Evolutionary conservation across 2,329 filamentous ascomycete genomes (phyloP).

Genomic region (Scortechinia acanthostroma): DNA sequence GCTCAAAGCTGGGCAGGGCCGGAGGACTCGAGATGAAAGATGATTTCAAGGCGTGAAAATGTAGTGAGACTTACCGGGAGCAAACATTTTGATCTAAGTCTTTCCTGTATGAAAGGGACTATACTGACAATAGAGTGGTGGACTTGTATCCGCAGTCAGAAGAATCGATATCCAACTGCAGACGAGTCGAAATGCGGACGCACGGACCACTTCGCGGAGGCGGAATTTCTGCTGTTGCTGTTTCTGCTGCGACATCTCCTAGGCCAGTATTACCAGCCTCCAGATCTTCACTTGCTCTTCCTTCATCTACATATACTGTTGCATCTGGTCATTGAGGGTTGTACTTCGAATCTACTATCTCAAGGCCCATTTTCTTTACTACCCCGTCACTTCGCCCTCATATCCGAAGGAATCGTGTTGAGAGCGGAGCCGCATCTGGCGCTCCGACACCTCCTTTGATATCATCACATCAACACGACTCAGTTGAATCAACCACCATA

Average conservation of each 20-base stretch:
- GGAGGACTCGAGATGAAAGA: slow-evolving; percentile 10
- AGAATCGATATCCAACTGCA: no score
- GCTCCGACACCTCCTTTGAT: slow-evolving; percentile 3
- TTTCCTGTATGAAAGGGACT: no score
- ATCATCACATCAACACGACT: neutral
- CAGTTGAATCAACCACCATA: neutral
- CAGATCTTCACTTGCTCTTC: neutral
- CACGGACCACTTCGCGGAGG: slow-evolving; percentile 7
- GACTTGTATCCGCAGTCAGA: no score
- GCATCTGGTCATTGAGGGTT: no score
- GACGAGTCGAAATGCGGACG: slow-evolving; percentile 3
- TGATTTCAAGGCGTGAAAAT: no score
- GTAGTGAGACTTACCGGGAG: slow-evolving; percentile 9
- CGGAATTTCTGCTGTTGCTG: no score
- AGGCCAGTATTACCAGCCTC: neutral
- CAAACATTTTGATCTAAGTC: slow-evolving; percentile 12
- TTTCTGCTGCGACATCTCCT: neutral
- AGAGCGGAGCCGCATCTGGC: neutral
- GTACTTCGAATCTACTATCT: no score
- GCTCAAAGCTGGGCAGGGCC: no score
- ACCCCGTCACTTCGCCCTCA: neutral
- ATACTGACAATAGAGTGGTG: slow-evolving; percentile 4
- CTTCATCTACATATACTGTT: no score
- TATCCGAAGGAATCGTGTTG: no score
- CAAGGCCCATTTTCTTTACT: no score